Base-by-base conservation (phyloP, 2,329 filamentous ascomycete genomes). In the Fusarium sp. region DNA sequence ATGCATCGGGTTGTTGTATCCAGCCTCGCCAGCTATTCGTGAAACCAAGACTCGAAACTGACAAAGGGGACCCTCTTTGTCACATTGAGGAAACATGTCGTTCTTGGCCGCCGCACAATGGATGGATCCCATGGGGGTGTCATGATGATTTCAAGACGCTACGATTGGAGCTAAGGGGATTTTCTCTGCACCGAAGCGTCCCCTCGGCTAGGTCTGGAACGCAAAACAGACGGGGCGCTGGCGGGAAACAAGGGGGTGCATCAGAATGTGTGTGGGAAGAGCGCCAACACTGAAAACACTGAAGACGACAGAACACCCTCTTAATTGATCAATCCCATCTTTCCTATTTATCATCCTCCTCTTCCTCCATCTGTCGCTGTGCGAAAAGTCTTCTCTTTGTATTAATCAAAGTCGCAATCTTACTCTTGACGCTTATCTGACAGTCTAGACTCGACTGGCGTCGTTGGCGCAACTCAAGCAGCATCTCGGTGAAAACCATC, bases 161-260 rank as follows among this genome's bases (percentile, higher is more conserved):
- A 53, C 50, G 31, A 25, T 53, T 49, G 50, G 50, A 36, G 50
- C 50, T 53, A 53, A 34, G 29, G 29, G 49, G 31, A 53, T 33
- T 53, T 51, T 53, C 18, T 53, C 31, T 36, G 16, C 50, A 14
- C 31, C 50, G 31, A 20, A 18, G 8, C 31, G 40, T 34, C 13
- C 18, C 27, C 50, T 25, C 18, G 31, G 46, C 44, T 49, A 49
- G 50, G 50, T 36, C 50, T 53, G 50, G 50, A 53, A 53, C 50
- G 31, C 31, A 53, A 20, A 25, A 27, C 23, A 4, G 42, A 46
- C 50, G 50, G 50, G 50, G 50, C 38, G 25, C 25, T 8, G 3
- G 49, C 18, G 50, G 42, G 50, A 53, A 53, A 53, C 50, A 53
- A 53, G 50, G 50, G 50, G 50, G 18, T 53, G 50, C 50, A 33